Percentiles rank a stretch among this genome's conserved stretches.
phyloP scores from a whole-genome alignment of 163 green algal genomes.

The Trebouxiophyceae sp. region DNA sequence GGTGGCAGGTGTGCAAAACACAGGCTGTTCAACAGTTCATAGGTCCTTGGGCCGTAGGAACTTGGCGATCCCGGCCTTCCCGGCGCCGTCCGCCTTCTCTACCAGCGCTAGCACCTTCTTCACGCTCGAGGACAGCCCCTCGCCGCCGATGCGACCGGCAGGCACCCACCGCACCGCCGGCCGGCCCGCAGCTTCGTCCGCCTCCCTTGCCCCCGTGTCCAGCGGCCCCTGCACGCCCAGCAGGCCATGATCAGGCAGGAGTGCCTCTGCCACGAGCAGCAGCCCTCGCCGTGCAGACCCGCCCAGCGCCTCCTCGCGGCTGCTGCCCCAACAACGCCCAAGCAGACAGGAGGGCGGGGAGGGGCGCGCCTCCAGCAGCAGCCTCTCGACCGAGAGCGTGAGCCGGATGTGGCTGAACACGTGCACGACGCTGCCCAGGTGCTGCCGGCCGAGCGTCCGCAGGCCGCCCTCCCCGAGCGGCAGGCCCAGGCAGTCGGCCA shows the following conservation, averaged over 20 bases:
- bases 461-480: not conserved
- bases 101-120: constrained; percentile 38
- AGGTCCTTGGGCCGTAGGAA: too few species aligned
- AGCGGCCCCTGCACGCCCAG: too few species aligned
- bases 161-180: constrained; percentile 34
- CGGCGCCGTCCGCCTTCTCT: not conserved
- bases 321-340: too few species aligned
- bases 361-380: constrained; percentile 24
- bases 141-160: constrained; percentile 16
- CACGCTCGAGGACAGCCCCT: constrained; percentile 40
- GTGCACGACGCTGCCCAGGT: constrained; percentile 53
- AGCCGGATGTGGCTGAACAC: constrained; percentile 76
- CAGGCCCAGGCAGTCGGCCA: constrained; percentile 15
- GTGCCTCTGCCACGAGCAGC: too few species aligned
- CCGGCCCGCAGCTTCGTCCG: not conserved
- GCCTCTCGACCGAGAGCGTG: constrained; percentile 46
- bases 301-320: too few species aligned
- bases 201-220: too few species aligned
- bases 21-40: too few species aligned
- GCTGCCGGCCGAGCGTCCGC: constrained; percentile 25
- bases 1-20: too few species aligned
- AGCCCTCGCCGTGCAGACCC: too few species aligned
- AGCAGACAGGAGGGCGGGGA: too few species aligned
- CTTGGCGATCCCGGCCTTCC: constrained; percentile 7
- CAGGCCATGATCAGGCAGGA: too few species aligned